phyloP scores from a whole-genome alignment of 768 basidiomycete genomes.

The Leccinellum rugosiceps region DNA sequence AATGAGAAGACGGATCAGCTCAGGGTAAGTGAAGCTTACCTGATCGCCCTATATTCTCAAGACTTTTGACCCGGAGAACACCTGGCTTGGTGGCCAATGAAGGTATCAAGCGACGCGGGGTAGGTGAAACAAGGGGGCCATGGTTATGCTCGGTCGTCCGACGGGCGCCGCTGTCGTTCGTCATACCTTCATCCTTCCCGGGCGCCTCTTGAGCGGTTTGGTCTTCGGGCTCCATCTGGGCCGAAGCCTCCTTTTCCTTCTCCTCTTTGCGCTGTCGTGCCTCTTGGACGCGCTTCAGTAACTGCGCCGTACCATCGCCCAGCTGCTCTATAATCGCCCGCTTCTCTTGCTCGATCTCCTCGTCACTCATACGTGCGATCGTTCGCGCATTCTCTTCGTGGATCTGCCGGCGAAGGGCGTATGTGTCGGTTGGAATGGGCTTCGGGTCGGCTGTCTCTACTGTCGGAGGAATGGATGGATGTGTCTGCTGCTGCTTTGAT shows the following conservation, averaged over 20 bases:
- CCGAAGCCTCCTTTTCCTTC: neutral
- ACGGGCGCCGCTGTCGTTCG: neutral
- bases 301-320: slow-evolving; percentile 60
- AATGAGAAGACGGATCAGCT: neutral
- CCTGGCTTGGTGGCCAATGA: slow-evolving; percentile 20
- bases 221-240: neutral
- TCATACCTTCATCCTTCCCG: neutral
- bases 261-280: slow-evolving; percentile 18
- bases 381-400: slow-evolving; percentile 62
- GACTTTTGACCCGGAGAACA: slow-evolving; percentile 30
- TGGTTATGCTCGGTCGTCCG: neutral
- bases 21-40: slow-evolving; percentile 6
- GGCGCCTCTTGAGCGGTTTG: neutral
- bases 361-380: slow-evolving; percentile 66
- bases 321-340: slow-evolving; percentile 68
- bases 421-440: slow-evolving; percentile 22
- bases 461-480: neutral
- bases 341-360: slow-evolving; percentile 64
- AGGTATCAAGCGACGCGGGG: slow-evolving; percentile 5
- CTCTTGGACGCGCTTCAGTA: slow-evolving; percentile 42
- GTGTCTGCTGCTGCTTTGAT: slow-evolving; percentile 16
- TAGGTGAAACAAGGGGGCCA: slow-evolving; percentile 7
- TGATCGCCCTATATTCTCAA: slow-evolving; percentile 24
- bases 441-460: slow-evolving; percentile 6
- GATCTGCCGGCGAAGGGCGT: slow-evolving; percentile 53